Conservation (phyloP, 306 rosid species). For the Sicyos edulis region DNA sequence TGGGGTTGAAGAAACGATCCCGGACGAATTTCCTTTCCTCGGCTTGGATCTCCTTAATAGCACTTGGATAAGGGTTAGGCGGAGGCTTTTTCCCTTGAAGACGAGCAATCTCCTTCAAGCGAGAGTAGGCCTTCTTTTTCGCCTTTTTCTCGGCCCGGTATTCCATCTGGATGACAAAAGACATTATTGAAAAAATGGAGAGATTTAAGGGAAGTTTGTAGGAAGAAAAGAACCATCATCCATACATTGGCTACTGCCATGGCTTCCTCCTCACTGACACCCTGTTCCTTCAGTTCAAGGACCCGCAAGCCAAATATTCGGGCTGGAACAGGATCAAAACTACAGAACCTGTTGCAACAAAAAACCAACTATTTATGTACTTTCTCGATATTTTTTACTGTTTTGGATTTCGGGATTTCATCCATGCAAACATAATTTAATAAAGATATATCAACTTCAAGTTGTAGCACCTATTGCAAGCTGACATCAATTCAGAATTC, state of each 20-base stretch:
- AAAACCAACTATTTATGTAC: slow-evolving; percentile 7
- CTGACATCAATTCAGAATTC: not conserved
- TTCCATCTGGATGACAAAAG: slow-evolving; percentile 56
- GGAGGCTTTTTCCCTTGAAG: slow-evolving; percentile 74
- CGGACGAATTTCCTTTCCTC: slow-evolving; percentile 65
- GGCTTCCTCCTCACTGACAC: slow-evolving; percentile 68
- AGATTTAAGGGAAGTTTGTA: not conserved
- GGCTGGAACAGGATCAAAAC: slow-evolving; percentile 71
- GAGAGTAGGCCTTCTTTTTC: slow-evolving; percentile 64
- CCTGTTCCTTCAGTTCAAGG: slow-evolving; percentile 67
- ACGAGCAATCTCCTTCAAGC: slow-evolving; percentile 61
- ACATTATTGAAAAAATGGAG: slow-evolving; percentile 12
- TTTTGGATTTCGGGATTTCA: not conserved
- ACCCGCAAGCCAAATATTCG: slow-evolving; percentile 63
- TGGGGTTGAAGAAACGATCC: slow-evolving; percentile 64
- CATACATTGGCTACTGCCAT: slow-evolving; percentile 73
- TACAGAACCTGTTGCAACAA: slow-evolving; percentile 52
- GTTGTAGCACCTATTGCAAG: not conserved
- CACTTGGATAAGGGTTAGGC: slow-evolving; percentile 78
- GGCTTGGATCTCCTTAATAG: slow-evolving; percentile 64
- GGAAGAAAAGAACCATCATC: slow-evolving; percentile 14
- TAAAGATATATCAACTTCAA: not conserved
- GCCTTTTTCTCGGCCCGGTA: slow-evolving; percentile 58
- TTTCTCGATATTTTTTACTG: not conserved
- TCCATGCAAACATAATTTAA: not conserved